Percentiles rank a stretch among this genome's conserved stretches.
Evolutionary conservation across 805 yeast species (phyloP).

Genomic region (Starmera dryadoides): DNA sequence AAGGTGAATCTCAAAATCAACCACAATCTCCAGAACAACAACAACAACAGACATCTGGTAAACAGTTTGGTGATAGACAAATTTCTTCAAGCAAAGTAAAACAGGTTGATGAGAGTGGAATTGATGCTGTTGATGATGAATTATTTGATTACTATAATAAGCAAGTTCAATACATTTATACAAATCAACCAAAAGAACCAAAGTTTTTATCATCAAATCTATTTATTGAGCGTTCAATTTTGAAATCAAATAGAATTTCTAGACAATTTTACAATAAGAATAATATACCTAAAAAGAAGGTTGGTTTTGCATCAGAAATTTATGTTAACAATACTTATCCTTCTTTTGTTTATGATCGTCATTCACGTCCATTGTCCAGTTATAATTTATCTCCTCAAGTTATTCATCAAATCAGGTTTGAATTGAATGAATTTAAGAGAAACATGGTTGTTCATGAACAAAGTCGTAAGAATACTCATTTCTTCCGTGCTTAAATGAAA

Average conservation of each 20-base stretch:
- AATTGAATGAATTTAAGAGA: slow-evolving; percentile 57
- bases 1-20: background rate
- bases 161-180: slow-evolving; percentile 10
- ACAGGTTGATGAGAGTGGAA: too few relatives aligned
- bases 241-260: background rate
- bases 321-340: slow-evolving; percentile 46
- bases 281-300: slow-evolving; percentile 20
- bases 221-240: background rate
- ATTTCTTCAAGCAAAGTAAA: too few relatives aligned
- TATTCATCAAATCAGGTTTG: slow-evolving; percentile 51
- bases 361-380: slow-evolving; percentile 38
- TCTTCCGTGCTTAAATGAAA: slow-evolving; percentile 31
- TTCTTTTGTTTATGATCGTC: slow-evolving; percentile 43
- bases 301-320: slow-evolving; percentile 39
- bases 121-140: background rate
- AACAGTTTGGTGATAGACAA: too few relatives aligned
- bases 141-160: too few relatives aligned
- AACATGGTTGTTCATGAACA: slow-evolving; percentile 66
- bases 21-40: background rate
- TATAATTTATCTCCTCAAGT: slow-evolving; percentile 37
- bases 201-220: background rate
- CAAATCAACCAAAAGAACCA: slow-evolving; percentile 10
- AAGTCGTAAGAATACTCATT: slow-evolving; percentile 58
- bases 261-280: background rate
- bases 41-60: too few relatives aligned